Percentiles rank a stretch among this genome's conserved stretches.
These are phyloP conservation scores for Cystofilobasidium capitatum DNA, from an alignment of 768 basidiomycete genomes.

Conservation along the genomic window DNA sequence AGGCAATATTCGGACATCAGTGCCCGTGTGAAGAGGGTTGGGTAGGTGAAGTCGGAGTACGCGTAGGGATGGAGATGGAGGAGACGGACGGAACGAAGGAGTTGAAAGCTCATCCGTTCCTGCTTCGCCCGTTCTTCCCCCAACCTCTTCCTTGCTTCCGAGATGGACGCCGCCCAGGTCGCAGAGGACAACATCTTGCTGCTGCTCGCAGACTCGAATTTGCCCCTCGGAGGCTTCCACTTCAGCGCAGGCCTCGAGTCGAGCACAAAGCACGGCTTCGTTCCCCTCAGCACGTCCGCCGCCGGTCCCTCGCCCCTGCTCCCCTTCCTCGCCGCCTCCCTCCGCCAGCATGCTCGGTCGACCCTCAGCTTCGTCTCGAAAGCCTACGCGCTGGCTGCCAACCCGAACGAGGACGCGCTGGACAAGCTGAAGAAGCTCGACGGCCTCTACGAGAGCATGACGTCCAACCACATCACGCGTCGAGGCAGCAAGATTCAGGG, in stretches of 20 bases:
- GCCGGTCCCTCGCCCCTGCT: conserved; percentile 37
- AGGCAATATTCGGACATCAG: no score
- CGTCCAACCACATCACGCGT: conserved; percentile 77
- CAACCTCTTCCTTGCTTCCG: no score
- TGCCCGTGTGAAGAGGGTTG: no score
- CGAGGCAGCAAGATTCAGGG: conserved; percentile 87
- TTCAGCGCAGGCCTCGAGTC: conserved; percentile 59
- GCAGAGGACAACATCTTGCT: conserved; percentile 60
- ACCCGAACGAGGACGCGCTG: neutral
- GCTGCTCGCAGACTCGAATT: conserved; percentile 78
- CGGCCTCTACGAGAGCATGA: conserved; percentile 68
- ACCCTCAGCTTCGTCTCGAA: conserved; percentile 72
- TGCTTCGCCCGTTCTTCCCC: no score
- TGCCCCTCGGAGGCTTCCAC: conserved; percentile 85
- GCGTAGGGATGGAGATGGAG: no score
- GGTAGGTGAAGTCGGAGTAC: no score
- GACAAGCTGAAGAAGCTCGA: conserved; percentile 52
- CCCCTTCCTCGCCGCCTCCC: conserved; percentile 60
- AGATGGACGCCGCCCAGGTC: neutral
- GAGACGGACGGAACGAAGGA: no score
- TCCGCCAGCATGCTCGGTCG: conserved; percentile 65
- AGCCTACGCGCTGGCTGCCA: conserved; percentile 44
- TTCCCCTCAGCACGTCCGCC: conserved; percentile 36
- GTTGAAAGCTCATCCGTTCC: no score
- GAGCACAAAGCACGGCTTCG: conserved; percentile 74